phyloP scores from a whole-genome alignment of 306 rosid genomes.

The Herpetospermum pedunculosum region DNA sequence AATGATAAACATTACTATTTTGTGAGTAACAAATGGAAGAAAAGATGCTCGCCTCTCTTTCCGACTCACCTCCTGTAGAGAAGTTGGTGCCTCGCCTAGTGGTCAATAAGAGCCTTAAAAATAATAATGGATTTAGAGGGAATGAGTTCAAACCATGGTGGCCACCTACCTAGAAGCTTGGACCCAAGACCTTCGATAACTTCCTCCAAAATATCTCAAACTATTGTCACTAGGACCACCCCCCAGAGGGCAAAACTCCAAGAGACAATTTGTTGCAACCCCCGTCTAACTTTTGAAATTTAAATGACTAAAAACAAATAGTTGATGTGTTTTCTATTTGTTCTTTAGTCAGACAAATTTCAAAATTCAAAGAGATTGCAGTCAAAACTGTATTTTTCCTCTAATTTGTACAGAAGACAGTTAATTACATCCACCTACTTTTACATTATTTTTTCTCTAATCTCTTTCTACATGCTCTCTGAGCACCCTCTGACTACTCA shows the following conservation, averaged over 20 bases:
- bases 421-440: neutral
- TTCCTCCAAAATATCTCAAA: neutral
- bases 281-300: neutral
- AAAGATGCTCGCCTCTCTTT: neutral
- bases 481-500: neutral
- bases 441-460: neutral
- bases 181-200: neutral
- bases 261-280: neutral
- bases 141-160: too few species aligned
- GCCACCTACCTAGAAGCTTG: neutral
- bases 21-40: neutral
- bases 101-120: too few species aligned
- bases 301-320: neutral
- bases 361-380: neutral
- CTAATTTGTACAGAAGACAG: neutral
- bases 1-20: neutral
- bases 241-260: neutral
- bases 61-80: neutral
- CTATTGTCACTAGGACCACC: neutral
- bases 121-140: too few species aligned
- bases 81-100: slow-evolving; percentile 2
- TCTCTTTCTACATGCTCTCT: neutral
- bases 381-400: neutral
- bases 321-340: neutral
- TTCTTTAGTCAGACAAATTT: neutral